A percentile compares a stretch with the other conserved stretches of the same genome.
These are phyloP conservation scores for Aphanomyces stellatus DNA, from an alignment of 352 stramenopile species.

Conservation along the genomic window DNA sequence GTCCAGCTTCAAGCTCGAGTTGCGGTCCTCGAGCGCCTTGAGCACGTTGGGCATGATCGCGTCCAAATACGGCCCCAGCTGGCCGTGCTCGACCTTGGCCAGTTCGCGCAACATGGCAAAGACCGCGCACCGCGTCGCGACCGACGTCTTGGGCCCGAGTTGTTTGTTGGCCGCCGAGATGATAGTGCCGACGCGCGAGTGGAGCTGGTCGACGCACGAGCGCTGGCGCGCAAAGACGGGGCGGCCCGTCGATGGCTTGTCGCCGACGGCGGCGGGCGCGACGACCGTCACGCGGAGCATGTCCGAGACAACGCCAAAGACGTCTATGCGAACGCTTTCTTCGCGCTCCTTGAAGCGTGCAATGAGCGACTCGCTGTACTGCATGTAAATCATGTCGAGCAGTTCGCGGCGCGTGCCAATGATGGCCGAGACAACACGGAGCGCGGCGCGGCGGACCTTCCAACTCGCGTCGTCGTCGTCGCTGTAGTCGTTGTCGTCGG, in stretches of 20 bases:
- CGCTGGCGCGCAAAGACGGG: constrained; percentile 26
- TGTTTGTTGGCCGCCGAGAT: constrained; percentile 71
- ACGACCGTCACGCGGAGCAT: constrained; percentile 70
- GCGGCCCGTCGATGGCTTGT: constrained; percentile 37
- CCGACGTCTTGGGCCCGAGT: constrained; percentile 64
- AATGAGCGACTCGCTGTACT: constrained; percentile 77
- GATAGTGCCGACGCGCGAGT: constrained; percentile 61
- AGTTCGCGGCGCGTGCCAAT: constrained; percentile 85
- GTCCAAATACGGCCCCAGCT: constrained; percentile 62
- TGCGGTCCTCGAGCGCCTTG: constrained; percentile 79
- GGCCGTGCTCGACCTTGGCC: constrained; percentile 61
- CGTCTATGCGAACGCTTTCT: constrained; percentile 97
- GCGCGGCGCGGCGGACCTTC: constrained; percentile 92
- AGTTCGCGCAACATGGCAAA: constrained; percentile 79
- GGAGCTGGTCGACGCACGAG: constrained; percentile 40
- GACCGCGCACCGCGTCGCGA: constrained; percentile 72
- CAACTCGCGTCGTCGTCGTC: constrained; percentile 94
- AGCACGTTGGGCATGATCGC: constrained; percentile 74
- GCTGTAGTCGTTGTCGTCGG: constrained; percentile 85
- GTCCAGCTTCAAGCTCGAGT: constrained; percentile 95
- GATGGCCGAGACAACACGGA: constrained; percentile 89
- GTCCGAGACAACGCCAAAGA: constrained; percentile 92
- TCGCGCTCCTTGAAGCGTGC: constrained; percentile 94
- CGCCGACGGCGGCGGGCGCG: not conserved
- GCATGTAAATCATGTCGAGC: constrained; percentile 75